Base-by-base conservation (phyloP, 495 filamentous ascomycete species). In the Rhizodiscina lignyota region DNA sequence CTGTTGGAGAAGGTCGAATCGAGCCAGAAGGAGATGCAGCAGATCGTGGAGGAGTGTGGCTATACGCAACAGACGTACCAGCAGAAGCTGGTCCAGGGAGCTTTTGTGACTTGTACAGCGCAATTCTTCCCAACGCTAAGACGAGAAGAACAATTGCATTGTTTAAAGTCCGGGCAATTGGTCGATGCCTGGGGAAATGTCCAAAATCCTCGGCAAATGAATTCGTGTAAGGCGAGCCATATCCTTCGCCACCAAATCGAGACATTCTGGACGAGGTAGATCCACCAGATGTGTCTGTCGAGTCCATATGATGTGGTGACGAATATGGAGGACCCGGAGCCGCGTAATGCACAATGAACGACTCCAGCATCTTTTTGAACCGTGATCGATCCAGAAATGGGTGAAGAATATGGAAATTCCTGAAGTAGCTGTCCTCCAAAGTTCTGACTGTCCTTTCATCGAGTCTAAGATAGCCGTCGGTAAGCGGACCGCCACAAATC, bases 61-160 rank as follows among this genome's bases (percentile, higher is more conserved):
- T n/a, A n/a, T n/a, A n/a, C n/a, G n/a, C n/a, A n/a, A n/a, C n/a
- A n/a, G n/a, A n/a, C n/a, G n/a, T n/a, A n/a, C n/a, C n/a, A n/a
- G n/a, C n/a, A n/a, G n/a, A n/a, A n/a, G n/a, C n/a, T n/a, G n/a
- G n/a, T n/a, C n/a, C n/a, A n/a, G n/a, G n/a, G n/a, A n/a, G n/a
- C n/a, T n/a, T n/a, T n/a, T n/a, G n/a, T n/a, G n/a, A n/a, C n/a
- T n/a, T n/a, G n/a, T n/a, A n/a, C n/a, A n/a, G n/a, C n/a, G n/a
- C n/a, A n/a, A 94, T 81, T 43, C 80, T 79, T 8, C 89, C 89
- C 20, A 97, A 56, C 1, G 87, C 86, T 35, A 94, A 63, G 4
- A 92, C 70, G 27, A 94, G 58, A 2, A 94, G 62, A 2, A 93
- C 71, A 22, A 94, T 60, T 1, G 82, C 83, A 37, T 78, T 87